Base-by-base conservation (phyloP, 805 yeast genomes). In the Debaryomyces castellii region DNA sequence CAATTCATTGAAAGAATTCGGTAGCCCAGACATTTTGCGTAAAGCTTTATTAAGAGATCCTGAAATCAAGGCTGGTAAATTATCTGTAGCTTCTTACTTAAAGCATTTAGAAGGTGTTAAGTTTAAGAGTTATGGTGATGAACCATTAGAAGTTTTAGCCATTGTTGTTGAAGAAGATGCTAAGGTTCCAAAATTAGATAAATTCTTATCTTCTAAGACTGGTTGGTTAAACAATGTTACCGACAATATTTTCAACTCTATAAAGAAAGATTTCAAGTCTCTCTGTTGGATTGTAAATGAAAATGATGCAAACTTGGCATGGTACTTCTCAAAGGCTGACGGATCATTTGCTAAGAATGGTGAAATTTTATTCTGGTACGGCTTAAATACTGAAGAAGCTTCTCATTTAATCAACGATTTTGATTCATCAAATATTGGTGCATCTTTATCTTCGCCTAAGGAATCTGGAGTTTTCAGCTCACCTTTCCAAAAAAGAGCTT, bases 141-240 rank as follows among this genome's bases (percentile, higher is more conserved):
- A 92, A 64, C 97, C 97, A 22, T 77, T 90, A 56, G 98, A 94
- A 59, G 97, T 90, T 2, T 74, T 94, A 55, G 96, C 98, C 11
- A 84, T 94, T 54, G 94, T 94, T 17, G 76, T 75, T 45, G 57
- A 62, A 22, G 77, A 75, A 33, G 54, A 61, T n/a, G 67, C 67
- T 11, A 36, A 49, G 34, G 73, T 87, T 43, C 86, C 96, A 9
- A 78, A 76, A 40, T 71, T 94, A 51, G 96, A 89, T 64, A 89
- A 88, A 69, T 89, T 94, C 63, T 74, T 90, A 53, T 89, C 95
- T 20, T 80, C 95, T 18, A 85, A 87, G 64, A 79, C 86, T 44
- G 98, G 98, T 39, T 94, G 99, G 99, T 84, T 92, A 63, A 94
- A 94, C 73, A 92, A 92, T 53, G 97, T 94, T 45, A 87, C 96